Base-by-base conservation (phyloP, 2,329 filamentous ascomycete species). In the Pseudonectria foliicola region DNA sequence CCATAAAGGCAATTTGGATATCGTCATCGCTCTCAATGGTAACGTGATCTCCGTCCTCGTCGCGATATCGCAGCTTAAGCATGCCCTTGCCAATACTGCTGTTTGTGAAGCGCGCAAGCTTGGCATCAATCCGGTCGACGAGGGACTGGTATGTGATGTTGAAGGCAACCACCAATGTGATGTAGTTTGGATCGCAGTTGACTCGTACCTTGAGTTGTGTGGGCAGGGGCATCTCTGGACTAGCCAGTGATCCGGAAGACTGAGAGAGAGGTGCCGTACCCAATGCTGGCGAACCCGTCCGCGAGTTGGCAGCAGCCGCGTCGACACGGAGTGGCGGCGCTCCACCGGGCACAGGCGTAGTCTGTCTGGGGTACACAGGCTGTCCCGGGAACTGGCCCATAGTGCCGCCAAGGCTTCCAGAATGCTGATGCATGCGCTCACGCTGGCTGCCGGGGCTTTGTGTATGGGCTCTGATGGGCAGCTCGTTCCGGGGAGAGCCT, bases 11-110 rank as follows among this genome's bases (percentile, higher is more conserved):
- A 49, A 92, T 88, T 53, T 93, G 87, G 28, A 98, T 92, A 48
- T 95, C 92, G 52, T 98, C 92, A 53, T 98, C 92, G 42, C 84
- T 90, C 57, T 92, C 84, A 35, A 98, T 95, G 33, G 82, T 89
- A 42, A 98, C 85, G 55, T 82, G 90, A 54, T 96, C 92, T 31
- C 85, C 85, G 47, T 98, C 92, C 53, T 89, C 84, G 54, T 98
- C 92, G 33, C 81, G 76, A 61, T 96, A 98, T 43, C 88, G 85
- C 37, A 98, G 68, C 62, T 88, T 87, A 49, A 95, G 77, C 46
- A 82, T 81, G 43, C 86, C 85, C 53, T 78, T 82, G 49, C 80
- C 80, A 53, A 95, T 89, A 34, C 84, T 89, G 55, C 85, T 84
- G 49, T 75, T 82, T 13, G 87, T 94, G 50, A 89, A 89, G 36